Conservation (phyloP, 495 filamentous ascomycete species). For the Lichenothelia convexa region DNA sequence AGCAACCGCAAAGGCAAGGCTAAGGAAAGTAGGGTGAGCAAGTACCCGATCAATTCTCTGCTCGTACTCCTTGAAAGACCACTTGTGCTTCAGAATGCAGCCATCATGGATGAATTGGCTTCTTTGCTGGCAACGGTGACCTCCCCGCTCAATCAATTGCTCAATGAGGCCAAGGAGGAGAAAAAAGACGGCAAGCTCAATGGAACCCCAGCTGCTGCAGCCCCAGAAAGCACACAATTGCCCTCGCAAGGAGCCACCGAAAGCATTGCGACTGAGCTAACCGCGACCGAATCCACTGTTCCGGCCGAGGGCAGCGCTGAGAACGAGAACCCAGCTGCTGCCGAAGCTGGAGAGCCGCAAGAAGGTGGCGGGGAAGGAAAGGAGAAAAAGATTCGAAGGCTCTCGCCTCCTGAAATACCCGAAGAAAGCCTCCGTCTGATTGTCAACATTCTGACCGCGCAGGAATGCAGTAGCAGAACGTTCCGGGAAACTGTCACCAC, state of each 20-base stretch:
- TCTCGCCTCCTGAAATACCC: constrained; percentile 74
- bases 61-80: constrained; percentile 74
- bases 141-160: constrained; percentile 60
- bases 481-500: constrained; percentile 93
- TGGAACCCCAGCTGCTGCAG: constrained; percentile 24
- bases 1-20: constrained; percentile 60
- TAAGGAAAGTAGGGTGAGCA: constrained; percentile 54
- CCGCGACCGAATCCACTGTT: constrained; percentile 4
- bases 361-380: constrained; percentile 12
- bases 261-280: not conserved
- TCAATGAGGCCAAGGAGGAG: constrained; percentile 68
- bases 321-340: constrained; percentile 6
- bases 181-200: constrained; percentile 38
- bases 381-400: constrained; percentile 45
- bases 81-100: constrained; percentile 84
- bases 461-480: constrained; percentile 90
- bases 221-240: not conserved
- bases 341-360: constrained; percentile 10
- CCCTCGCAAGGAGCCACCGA: not conserved
- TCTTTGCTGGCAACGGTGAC: constrained; percentile 75
- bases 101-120: constrained; percentile 87
- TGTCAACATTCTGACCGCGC: constrained; percentile 85
- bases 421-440: constrained; percentile 81
- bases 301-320: constrained; percentile 7
- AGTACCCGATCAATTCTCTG: constrained; percentile 81